Conservation (phyloP, 2,329 filamentous ascomycete genomes). For the Alternaria novae-zelandiae region DNA sequence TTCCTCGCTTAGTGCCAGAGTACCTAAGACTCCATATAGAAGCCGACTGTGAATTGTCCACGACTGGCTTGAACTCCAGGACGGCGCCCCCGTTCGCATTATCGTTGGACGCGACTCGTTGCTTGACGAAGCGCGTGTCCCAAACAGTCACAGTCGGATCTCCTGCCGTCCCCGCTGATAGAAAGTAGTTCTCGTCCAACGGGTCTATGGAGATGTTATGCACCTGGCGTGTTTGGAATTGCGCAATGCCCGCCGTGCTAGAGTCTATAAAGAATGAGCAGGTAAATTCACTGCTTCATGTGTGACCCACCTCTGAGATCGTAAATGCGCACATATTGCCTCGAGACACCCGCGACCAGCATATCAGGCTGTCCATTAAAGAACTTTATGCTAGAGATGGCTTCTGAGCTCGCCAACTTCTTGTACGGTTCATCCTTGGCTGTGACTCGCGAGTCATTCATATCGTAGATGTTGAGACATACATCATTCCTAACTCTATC, state of each 20-base stretch:
- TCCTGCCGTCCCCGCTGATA: slow-evolving; percentile 74
- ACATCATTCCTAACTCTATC: slow-evolving; percentile 83
- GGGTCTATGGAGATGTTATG: slow-evolving; percentile 79
- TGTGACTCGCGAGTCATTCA: slow-evolving; percentile 63
- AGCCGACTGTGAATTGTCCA: slow-evolving; percentile 56
- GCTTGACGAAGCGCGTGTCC: slow-evolving; percentile 67
- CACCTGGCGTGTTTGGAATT: slow-evolving; percentile 64
- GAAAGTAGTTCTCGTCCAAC: slow-evolving; percentile 81
- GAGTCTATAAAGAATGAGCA: slow-evolving; percentile 41
- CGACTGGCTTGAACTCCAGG: slow-evolving; percentile 63
- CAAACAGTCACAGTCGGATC: slow-evolving; percentile 78
- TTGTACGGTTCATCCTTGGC: slow-evolving; percentile 59
- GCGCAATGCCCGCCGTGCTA: slow-evolving; percentile 54
- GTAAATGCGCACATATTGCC: slow-evolving; percentile 76
- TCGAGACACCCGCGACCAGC: slow-evolving; percentile 76
- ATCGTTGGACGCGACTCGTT: slow-evolving; percentile 45
- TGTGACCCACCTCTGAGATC: slow-evolving; percentile 71
- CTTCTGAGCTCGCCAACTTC: slow-evolving; percentile 67
- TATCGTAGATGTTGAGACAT: slow-evolving; percentile 83
- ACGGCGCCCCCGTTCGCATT: slow-evolving; percentile 63
- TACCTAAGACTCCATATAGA: slow-evolving; percentile 69
- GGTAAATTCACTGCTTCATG: slow-evolving; percentile 24
- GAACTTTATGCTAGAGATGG: slow-evolving; percentile 84
- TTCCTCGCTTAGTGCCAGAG: slow-evolving; percentile 63
- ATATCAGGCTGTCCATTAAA: slow-evolving; percentile 78